Conservation (phyloP, 2,329 filamentous ascomycete genomes). For the Cladosporium sp. region DNA sequence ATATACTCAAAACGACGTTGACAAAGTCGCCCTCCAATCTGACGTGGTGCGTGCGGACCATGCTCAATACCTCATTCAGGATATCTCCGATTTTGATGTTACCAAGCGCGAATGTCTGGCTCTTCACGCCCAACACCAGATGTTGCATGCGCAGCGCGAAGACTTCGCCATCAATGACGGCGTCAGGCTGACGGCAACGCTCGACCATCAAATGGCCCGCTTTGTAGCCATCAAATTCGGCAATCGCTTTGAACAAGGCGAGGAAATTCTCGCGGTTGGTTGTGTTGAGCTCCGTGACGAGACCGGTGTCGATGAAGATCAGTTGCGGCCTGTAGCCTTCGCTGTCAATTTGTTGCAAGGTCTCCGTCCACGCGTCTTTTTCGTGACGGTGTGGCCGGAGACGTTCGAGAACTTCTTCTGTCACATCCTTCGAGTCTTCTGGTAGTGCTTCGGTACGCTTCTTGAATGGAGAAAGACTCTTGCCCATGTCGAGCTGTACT, state of each 20-base stretch:
- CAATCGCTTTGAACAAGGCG: constrained; percentile 91
- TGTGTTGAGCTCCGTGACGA: constrained; percentile 89
- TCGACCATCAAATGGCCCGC: constrained; percentile 95
- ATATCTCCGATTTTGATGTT: constrained; percentile 97
- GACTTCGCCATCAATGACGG: constrained; percentile 83
- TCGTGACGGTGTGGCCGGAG: constrained; percentile 73
- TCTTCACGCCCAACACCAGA: constrained; percentile 87
- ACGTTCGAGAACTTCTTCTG: constrained; percentile 79
- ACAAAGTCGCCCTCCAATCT: constrained; percentile 96
- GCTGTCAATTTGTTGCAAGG: constrained; percentile 72
- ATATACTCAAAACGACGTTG: constrained; percentile 93
- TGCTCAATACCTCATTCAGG: constrained; percentile 80
- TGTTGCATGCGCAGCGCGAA: constrained; percentile 98
- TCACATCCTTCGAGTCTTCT: constrained; percentile 68
- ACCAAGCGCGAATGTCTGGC: constrained; percentile 82
- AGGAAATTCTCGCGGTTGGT: constrained; percentile 88
- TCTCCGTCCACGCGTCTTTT: constrained; percentile 65
- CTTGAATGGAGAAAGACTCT: constrained; percentile 23
- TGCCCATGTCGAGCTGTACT: constrained; percentile 63
- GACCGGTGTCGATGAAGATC: constrained; percentile 94
- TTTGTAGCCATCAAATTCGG: constrained; percentile 95
- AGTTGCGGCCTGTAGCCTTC: constrained; percentile 93
- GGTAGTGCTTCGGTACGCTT: constrained; percentile 33
- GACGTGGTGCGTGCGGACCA: constrained; percentile 92
- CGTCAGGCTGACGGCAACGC: constrained; percentile 86